Base-by-base conservation (phyloP, 2,329 filamentous ascomycete genomes). In the Penicillium sp. region DNA sequence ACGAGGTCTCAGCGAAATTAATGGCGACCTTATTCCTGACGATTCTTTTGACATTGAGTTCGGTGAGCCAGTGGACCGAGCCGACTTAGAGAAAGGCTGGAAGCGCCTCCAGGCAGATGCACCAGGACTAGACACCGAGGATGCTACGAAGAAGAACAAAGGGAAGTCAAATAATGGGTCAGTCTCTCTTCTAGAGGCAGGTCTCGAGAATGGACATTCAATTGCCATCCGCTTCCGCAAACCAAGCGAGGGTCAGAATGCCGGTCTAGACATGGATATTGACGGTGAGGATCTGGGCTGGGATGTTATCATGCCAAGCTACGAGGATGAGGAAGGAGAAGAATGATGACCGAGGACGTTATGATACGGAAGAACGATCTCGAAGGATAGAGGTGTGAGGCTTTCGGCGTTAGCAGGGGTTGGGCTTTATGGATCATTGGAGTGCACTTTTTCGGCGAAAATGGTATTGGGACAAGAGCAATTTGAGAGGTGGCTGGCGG, bases 81-180 rank as follows among this genome's bases (percentile, higher is more conserved):
- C 77, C 53, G 79, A 83, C 55, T 60, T 72, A 6, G 72, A 71
- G 18, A 78, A 79, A 61, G 81, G 80, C 41, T 83, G 80, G 79
- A 69, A 70, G 23, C 68, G 68, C 41, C 59, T 82, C 16, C 67
- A 73, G 39, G 63, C 69, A 13, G 66, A 70, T 9, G 61, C 63
- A 49, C 53, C 66, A 36, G 65, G 68, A 14, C 53, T 67, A 30
- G 57, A 60, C 26, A 23, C 8, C 5, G 66, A 67, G 32, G 62
- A 58, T 5, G 61, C 65, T 14, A 67, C 64, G 11, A 73, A 70
- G 16, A 71, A 65, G 23, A 47, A 51, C 4, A 43, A 58, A 13
- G 56, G 53, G 19, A 53, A 42, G n/a, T 35, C 46, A n/a, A 46
- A 47, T n/a, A 57, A 52, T 16, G 46, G 46, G 6, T 52, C 58